A percentile compares a stretch with the other conserved stretches of the same genome.
These are phyloP conservation scores for Neoboletus brunneissimus DNA, from an alignment of 768 basidiomycete genomes.

Conservation along the genomic window DNA sequence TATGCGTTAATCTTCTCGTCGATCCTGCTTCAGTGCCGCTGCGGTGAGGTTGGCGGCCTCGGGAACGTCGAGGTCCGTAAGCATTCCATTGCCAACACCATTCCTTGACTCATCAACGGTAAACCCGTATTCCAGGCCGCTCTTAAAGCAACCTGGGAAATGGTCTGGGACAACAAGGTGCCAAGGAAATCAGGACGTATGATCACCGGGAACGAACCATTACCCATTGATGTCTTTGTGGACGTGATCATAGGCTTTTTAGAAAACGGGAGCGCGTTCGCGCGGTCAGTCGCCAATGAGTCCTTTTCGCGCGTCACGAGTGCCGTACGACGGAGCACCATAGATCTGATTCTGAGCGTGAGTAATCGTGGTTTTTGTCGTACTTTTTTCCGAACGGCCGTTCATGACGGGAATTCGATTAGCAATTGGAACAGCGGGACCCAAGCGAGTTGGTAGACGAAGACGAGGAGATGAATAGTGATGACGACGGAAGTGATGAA, in stretches of 20 bases:
- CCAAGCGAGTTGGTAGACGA: slow-evolving; percentile 50
- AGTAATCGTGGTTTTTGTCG: slow-evolving; percentile 30
- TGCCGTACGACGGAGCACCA: slow-evolving; percentile 61
- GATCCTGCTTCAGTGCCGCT: slow-evolving; percentile 69
- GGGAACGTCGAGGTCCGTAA: slow-evolving; percentile 60
- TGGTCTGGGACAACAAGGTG: slow-evolving; percentile 44
- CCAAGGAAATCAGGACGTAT: slow-evolving; percentile 44
- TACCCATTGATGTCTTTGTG: slow-evolving; percentile 80
- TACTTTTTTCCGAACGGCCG: background rate
- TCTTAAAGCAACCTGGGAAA: slow-evolving; percentile 53
- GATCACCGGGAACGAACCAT: slow-evolving; percentile 36
- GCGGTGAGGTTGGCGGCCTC: slow-evolving; percentile 56
- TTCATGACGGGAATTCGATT: slow-evolving; percentile 7
- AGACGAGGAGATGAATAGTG: slow-evolving; percentile 42
- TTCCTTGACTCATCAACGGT: background rate
- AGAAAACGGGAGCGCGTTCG: slow-evolving; percentile 77
- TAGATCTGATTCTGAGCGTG: slow-evolving; percentile 81
- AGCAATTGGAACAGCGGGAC: slow-evolving; percentile 83
- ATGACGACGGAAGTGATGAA: slow-evolving; percentile 34
- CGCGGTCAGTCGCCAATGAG: slow-evolving; percentile 76
- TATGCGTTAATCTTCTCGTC: slow-evolving; percentile 69
- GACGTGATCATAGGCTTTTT: slow-evolving; percentile 90
- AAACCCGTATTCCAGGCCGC: slow-evolving; percentile 44
- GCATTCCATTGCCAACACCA: background rate
- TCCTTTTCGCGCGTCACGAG: slow-evolving; percentile 73